Evolutionary conservation across 306 rosid species (phyloP).

Genomic region (Inga leiocalycina): DNA sequence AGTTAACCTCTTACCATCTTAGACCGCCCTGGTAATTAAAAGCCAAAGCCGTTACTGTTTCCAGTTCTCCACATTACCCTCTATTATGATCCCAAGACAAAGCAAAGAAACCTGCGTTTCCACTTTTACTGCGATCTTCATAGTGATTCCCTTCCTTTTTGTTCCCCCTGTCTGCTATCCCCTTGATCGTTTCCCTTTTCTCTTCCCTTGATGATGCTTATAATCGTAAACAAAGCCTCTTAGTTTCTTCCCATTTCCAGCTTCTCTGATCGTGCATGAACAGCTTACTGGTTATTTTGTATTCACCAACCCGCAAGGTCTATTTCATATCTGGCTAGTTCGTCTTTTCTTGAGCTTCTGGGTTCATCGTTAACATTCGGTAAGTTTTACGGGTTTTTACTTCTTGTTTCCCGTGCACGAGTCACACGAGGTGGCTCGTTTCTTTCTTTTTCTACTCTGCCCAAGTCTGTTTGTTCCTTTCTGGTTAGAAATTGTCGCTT

Average conservation of each 20-base stretch:
- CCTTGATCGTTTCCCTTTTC: background rate
- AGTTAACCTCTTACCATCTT: too few species aligned
- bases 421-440: background rate
- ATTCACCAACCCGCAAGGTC: background rate
- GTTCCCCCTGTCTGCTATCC: background rate
- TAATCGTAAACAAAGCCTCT: background rate
- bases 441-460: background rate
- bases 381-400: background rate
- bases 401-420: background rate
- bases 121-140: background rate
- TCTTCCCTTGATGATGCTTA: background rate
- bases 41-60: background rate
- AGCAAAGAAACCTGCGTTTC: background rate
- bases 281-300: background rate
- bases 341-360: background rate
- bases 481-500: conserved; percentile 15
- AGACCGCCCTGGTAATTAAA: background rate
- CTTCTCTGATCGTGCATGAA: background rate
- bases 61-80: background rate
- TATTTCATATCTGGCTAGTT: background rate
- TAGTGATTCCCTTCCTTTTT: too few species aligned
- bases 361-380: conserved; percentile 7
- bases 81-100: background rate
- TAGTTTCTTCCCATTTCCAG: background rate
- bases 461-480: background rate